These are phyloP conservation scores for Vanrija sp. DNA, from an alignment of 1,284 basidiomycete genomes.

Conservation along the genomic window DNA sequence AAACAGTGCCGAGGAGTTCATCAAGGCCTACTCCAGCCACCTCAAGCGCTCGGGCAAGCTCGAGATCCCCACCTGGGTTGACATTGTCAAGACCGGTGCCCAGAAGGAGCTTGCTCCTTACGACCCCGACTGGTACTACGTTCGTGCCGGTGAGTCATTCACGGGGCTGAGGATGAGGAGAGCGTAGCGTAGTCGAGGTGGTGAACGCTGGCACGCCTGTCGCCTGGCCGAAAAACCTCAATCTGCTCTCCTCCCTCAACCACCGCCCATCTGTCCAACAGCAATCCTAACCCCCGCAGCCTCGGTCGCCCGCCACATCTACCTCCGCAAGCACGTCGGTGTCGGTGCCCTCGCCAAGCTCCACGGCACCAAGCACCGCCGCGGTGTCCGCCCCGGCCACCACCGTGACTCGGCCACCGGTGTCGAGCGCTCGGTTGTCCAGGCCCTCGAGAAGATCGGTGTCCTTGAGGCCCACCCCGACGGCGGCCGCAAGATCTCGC, in stretches of 20 bases:
- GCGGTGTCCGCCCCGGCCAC: slow-evolving; percentile 92
- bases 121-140: slow-evolving; percentile 99
- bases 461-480: slow-evolving; percentile 91
- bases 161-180: background rate
- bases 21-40: slow-evolving; percentile 80
- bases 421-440: slow-evolving; percentile 87
- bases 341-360: slow-evolving; percentile 91
- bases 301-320: slow-evolving; percentile 97
- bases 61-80: slow-evolving; percentile 98
- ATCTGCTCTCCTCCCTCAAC: background rate
- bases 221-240: background rate
- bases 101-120: slow-evolving; percentile 99
- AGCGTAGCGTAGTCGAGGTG: background rate
- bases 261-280: background rate
- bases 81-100: slow-evolving; percentile 96
- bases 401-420: slow-evolving; percentile 83
- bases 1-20: slow-evolving; percentile 59
- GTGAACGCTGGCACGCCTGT: too few species aligned
- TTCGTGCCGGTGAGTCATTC: slow-evolving; percentile 78
- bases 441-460: slow-evolving; percentile 97
- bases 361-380: slow-evolving; percentile 92
- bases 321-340: slow-evolving; percentile 98
- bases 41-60: slow-evolving; percentile 66
- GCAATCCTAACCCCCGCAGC: slow-evolving; percentile 55
- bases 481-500: slow-evolving; percentile 91